Evolutionary conservation across 257 asterid genomes (phyloP), one percentile per base, ranked within the genome.

Genomic region (Salvia miltiorrhiza): DNA sequence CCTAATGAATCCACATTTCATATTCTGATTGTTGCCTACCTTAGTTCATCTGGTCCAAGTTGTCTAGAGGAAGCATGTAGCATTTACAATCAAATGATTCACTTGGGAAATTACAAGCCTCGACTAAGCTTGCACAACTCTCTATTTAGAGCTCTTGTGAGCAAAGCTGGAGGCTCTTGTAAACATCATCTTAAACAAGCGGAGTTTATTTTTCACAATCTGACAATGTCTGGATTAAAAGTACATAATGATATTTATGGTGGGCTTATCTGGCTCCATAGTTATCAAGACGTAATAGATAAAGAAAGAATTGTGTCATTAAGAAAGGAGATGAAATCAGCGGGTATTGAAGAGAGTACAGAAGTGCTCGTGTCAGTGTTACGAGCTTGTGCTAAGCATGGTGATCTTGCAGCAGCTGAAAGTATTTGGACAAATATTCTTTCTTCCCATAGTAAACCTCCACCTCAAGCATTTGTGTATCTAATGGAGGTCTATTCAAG

Each of bases 191-290:
- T 90, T 56, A 84, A 82, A 70, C 96, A 87, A 81, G 96, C 97
- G 2, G 99, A 93, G 87, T 91, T 89, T 63, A 80, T 93, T 60
- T 88, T 80, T 59, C 95, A 91, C 64, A 86, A 91, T 74, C 68
- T 94, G 84, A 73, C 79, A 16, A 60, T 88, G 4, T 81, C 71
- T 70, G 89, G 96, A 61, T 82, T 87, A 0, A 80, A 82, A 57
- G 81, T 88, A 59, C 99, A 89, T 73, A 75, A 55, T 58, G 95
- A 90, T 83, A 81, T 94, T 11, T 87, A 80, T 41, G 85, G 90
- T 24, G 94, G 96, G 78, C 93, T 94, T 73, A 85, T 94, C 78
- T 86, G 97, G 97, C 86, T 94, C 40, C 97, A 87, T 71, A 91
- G 97, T 67, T 83, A 86, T 81, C 99, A 94, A 72, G 95, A 91